phyloP scores from a whole-genome alignment of 2,329 filamentous ascomycete genomes.

The Hypoxylon sp. region DNA sequence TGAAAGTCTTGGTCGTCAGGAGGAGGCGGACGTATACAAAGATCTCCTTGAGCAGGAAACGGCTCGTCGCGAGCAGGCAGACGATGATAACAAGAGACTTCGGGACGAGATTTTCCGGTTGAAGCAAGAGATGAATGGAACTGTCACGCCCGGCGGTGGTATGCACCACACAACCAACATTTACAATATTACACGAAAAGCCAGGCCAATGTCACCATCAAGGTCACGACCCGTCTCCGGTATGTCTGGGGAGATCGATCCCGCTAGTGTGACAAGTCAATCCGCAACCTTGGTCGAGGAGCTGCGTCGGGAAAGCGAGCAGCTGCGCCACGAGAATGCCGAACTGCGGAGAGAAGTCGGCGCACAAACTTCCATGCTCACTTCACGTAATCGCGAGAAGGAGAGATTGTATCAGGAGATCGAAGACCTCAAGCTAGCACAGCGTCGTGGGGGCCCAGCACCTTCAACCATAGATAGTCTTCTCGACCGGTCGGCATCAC shows the following conservation, averaged over 20 bases:
- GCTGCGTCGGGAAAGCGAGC: slow-evolving; percentile 75
- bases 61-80: slow-evolving; percentile 86
- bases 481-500: slow-evolving; percentile 92
- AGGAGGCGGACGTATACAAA: slow-evolving; percentile 90
- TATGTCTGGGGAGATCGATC: slow-evolving; percentile 66
- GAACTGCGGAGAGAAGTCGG: slow-evolving; percentile 92
- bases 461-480: slow-evolving; percentile 86
- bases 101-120: slow-evolving; percentile 87
- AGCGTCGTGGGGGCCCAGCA: slow-evolving; percentile 76
- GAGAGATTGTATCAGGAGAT: slow-evolving; percentile 97
- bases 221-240: slow-evolving; percentile 66
- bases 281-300: slow-evolving; percentile 83
- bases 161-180: slow-evolving; percentile 75
- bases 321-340: slow-evolving; percentile 91
- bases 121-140: slow-evolving; percentile 68
- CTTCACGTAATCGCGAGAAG: slow-evolving; percentile 94
- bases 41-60: slow-evolving; percentile 95
- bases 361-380: slow-evolving; percentile 97
- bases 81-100: slow-evolving; percentile 87
- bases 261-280: slow-evolving; percentile 68
- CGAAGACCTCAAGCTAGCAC: slow-evolving; percentile 92
- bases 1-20: slow-evolving; percentile 66
- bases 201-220: slow-evolving; percentile 61
- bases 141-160: slow-evolving; percentile 33
- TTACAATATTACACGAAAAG: slow-evolving; percentile 74